A percentile compares a stretch with the other conserved stretches of the same genome.
These are phyloP conservation scores for Penicillium italicum DNA, from an alignment of 2,329 filamentous ascomycete species.

Conservation along the genomic window DNA sequence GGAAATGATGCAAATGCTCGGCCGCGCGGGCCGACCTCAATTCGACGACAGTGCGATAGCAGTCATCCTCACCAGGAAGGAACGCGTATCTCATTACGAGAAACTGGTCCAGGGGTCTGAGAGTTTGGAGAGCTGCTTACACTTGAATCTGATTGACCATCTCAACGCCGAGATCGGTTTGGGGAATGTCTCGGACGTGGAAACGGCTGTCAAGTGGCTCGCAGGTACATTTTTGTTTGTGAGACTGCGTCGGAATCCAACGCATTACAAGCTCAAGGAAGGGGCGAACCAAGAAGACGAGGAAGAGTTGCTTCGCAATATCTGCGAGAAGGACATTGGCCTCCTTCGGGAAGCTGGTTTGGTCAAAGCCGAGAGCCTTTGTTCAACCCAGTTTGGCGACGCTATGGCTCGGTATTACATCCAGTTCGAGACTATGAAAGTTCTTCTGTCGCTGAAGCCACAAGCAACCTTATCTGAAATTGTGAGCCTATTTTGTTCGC, in stretches of 20 bases:
- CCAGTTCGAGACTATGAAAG: slow-evolving; percentile 74
- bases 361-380: slow-evolving; percentile 52
- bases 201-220: slow-evolving; percentile 70
- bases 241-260: slow-evolving; percentile 66
- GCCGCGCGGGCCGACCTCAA: slow-evolving; percentile 76
- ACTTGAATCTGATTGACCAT: slow-evolving; percentile 76
- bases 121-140: slow-evolving; percentile 71
- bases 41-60: slow-evolving; percentile 74
- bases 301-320: slow-evolving; percentile 64
- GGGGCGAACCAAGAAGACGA: slow-evolving; percentile 49
- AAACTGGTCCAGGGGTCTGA: slow-evolving; percentile 70
- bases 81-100: slow-evolving; percentile 64
- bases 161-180: slow-evolving; percentile 79
- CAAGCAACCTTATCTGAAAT: slow-evolving; percentile 63
- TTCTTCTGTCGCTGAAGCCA: slow-evolving; percentile 60
- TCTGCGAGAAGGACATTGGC: slow-evolving; percentile 66
- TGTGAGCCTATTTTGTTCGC: slow-evolving; percentile 47
- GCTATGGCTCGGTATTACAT: slow-evolving; percentile 83
- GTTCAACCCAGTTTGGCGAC: slow-evolving; percentile 67
- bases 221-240: slow-evolving; percentile 74
- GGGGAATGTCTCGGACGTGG: slow-evolving; percentile 63
- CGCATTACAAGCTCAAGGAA: slow-evolving; percentile 64
- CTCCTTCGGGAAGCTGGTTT: slow-evolving; percentile 61
- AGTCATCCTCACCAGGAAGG: slow-evolving; percentile 71
- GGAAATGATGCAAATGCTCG: slow-evolving; percentile 88